Evolutionary conservation across 2,329 filamentous ascomycete species (phyloP).

Genomic region (Colletotrichum falcatum): DNA sequence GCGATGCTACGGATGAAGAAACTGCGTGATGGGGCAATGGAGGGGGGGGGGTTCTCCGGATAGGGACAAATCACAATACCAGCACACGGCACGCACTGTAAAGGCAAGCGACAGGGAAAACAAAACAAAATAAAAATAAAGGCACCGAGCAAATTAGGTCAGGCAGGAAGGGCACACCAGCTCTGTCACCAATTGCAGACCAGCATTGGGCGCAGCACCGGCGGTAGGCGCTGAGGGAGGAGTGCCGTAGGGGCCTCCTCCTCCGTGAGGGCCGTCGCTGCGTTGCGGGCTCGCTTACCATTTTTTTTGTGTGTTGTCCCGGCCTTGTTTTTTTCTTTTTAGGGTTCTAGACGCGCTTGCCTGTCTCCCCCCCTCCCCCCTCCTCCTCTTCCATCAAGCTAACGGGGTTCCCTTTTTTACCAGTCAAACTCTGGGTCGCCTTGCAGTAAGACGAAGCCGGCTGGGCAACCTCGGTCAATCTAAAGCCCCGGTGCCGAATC

Average conservation of each 20-base stretch:
- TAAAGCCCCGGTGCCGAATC: slow-evolving; percentile 26
- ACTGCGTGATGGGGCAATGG: slow-evolving; percentile 42
- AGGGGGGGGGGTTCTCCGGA: slow-evolving; percentile 8
- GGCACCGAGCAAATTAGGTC: slow-evolving; percentile 40
- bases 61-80: slow-evolving; percentile 38
- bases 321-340: slow-evolving; percentile 33
- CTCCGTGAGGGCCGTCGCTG: slow-evolving; percentile 29
- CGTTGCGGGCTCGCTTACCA: slow-evolving; percentile 34
- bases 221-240: not conserved
- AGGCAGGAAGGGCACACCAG: slow-evolving; percentile 27
- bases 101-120: slow-evolving; percentile 10
- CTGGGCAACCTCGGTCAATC: slow-evolving; percentile 28
- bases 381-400: slow-evolving; percentile 9
- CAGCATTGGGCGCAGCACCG: slow-evolving; percentile 7
- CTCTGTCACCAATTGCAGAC: slow-evolving; percentile 24
- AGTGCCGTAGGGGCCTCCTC: not conserved
- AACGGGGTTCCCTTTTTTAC: not conserved
- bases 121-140: too few species aligned
- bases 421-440: not conserved
- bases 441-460: not conserved
- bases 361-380: slow-evolving; percentile 5
- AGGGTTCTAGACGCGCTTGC: slow-evolving; percentile 37
- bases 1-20: slow-evolving; percentile 42
- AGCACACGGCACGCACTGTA: slow-evolving; percentile 1
- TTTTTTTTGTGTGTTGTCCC: slow-evolving; percentile 38